These are phyloP conservation scores for Orbilia blumenaviensis DNA, from an alignment of 2,329 filamentous ascomycete species.

Conservation along the genomic window DNA sequence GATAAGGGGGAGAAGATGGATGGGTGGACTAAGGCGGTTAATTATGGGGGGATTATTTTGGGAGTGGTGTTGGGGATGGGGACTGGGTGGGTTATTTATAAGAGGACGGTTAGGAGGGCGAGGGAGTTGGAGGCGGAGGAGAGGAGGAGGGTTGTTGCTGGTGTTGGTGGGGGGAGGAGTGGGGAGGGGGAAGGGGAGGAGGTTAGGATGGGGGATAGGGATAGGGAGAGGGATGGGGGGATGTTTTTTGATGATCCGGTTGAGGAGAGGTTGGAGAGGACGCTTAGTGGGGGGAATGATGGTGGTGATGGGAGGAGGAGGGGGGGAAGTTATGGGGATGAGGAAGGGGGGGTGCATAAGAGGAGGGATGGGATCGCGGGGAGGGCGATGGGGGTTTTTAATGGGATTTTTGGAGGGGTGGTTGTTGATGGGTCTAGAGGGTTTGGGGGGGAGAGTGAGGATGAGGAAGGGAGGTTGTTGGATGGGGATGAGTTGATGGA, in stretches of 20 bases:
- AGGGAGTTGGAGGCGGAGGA: slow-evolving; percentile 56
- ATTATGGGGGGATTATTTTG: slow-evolving; percentile 81
- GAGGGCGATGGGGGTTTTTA: slow-evolving; percentile 46
- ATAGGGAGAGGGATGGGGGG: slow-evolving; percentile 45
- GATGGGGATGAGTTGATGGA: slow-evolving; percentile 50
- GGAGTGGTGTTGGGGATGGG: slow-evolving; percentile 70
- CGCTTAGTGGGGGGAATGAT: slow-evolving; percentile 18
- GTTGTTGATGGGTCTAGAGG: slow-evolving; percentile 26
- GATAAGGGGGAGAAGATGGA: slow-evolving; percentile 83
- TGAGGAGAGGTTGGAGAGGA: slow-evolving; percentile 52
- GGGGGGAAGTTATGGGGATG: background rate
- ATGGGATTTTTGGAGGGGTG: slow-evolving; percentile 39
- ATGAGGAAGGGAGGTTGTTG: slow-evolving; percentile 51
- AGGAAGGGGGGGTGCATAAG: slow-evolving; percentile 22
- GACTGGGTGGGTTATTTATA: slow-evolving; percentile 86
- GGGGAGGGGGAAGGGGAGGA: background rate
- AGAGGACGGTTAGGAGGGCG: slow-evolving; percentile 55
- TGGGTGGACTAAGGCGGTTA: slow-evolving; percentile 77
- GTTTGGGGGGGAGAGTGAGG: slow-evolving; percentile 51
- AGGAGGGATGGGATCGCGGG: slow-evolving; percentile 29
- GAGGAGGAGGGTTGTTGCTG: slow-evolving; percentile 35
- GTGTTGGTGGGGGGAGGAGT: background rate
- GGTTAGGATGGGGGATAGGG: slow-evolving; percentile 19
- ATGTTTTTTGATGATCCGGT: slow-evolving; percentile 53
- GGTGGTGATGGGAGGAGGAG: slow-evolving; percentile 26